These are phyloP conservation scores for Rhododendron molle DNA, from an alignment of 148 eudicot species.

Conservation along the genomic window DNA sequence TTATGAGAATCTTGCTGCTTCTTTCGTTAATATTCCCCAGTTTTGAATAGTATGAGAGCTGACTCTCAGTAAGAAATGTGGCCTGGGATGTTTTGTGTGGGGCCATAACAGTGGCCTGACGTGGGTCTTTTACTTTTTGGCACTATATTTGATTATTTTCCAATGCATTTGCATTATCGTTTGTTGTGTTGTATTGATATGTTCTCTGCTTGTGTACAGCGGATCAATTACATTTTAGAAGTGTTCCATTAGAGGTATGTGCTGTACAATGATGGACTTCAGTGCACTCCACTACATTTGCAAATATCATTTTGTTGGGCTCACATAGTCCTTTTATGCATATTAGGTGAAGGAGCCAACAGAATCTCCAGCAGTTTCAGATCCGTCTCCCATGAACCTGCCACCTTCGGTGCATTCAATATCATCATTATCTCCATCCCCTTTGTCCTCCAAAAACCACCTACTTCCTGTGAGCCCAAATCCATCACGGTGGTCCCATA, in stretches of 20 bases:
- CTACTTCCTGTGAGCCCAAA: slow-evolving; percentile 48
- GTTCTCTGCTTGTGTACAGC: slow-evolving; percentile 14
- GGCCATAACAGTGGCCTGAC: not conserved
- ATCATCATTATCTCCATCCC: slow-evolving; percentile 53
- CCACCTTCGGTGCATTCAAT: slow-evolving; percentile 60
- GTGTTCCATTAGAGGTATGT: slow-evolving; percentile 30
- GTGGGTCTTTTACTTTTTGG: not conserved
- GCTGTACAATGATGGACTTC: not conserved
- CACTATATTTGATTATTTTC: not conserved
- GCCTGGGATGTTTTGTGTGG: not conserved
- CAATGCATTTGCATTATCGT: not conserved
- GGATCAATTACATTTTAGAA: slow-evolving; percentile 29
- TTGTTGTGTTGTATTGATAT: slow-evolving; percentile 7
- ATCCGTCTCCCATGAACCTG: slow-evolving; percentile 45
- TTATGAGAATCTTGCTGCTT: not conserved
- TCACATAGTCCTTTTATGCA: not conserved
- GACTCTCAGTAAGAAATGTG: not conserved
- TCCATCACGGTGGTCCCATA: slow-evolving; percentile 49
- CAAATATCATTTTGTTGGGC: not conserved
- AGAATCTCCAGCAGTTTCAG: slow-evolving; percentile 43
- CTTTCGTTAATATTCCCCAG: not conserved
- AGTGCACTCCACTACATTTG: not conserved
- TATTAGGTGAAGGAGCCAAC: slow-evolving; percentile 52
- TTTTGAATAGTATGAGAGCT: not conserved
- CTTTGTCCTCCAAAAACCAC: slow-evolving; percentile 56